Percentiles rank a stretch among this genome's conserved stretches.
Conservation (phyloP, 129 eudicot species). For the Logfia minima region DNA sequence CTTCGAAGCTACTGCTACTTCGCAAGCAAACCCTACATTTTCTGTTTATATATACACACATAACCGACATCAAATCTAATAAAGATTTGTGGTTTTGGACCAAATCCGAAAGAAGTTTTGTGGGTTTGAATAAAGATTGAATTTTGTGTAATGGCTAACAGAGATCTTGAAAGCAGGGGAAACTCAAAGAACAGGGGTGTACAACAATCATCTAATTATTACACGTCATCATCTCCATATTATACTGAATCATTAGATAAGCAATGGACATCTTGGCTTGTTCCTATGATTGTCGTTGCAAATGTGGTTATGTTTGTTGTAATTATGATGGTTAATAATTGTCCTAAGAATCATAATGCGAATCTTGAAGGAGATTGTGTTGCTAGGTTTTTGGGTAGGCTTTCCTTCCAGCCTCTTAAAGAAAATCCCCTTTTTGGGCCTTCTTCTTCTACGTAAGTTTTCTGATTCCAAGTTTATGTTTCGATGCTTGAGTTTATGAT, state of each 20-base stretch:
- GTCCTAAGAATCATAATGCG: conserved; percentile 57
- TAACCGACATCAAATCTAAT: not conserved
- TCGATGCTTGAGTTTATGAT: conserved; percentile 1
- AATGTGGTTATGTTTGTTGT: conserved; percentile 78
- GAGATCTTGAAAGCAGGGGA: conserved; percentile 75
- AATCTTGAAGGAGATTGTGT: conserved; percentile 59
- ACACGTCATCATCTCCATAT: conserved; percentile 38
- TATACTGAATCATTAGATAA: conserved; percentile 40
- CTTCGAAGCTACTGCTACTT: not conserved
- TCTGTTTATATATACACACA: not conserved
- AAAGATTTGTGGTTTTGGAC: not conserved
- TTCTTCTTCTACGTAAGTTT: conserved; percentile 74
- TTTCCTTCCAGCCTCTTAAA: conserved; percentile 85
- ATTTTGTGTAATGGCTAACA: conserved; percentile 44
- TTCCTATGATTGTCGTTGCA: conserved; percentile 79
- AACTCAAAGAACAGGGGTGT: conserved; percentile 47
- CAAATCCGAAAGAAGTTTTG: not conserved
- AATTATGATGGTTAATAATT: conserved; percentile 72
- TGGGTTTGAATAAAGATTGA: conserved; percentile 1
- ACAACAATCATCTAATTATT: conserved; percentile 30
- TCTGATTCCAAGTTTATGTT: not conserved
- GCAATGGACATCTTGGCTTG: conserved; percentile 89
- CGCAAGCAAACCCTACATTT: not conserved
- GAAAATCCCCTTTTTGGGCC: conserved; percentile 98
- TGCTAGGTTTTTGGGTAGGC: conserved; percentile 74